A percentile compares a stretch with the other conserved stretches of the same genome.
Conservation (phyloP, 495 filamentous ascomycete genomes). For the Penicillium ucsense region DNA sequence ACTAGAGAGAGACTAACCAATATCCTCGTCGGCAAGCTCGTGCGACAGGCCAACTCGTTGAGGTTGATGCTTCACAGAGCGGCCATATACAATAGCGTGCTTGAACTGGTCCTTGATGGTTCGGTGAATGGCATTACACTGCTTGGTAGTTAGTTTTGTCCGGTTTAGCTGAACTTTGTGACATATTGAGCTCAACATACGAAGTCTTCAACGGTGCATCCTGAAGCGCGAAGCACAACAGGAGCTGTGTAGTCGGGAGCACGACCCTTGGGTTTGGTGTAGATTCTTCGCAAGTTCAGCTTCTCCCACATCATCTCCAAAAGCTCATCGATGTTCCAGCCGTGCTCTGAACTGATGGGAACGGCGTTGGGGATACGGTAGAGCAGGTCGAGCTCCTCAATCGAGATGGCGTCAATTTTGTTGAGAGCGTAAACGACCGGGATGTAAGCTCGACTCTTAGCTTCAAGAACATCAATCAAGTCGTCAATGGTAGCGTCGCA, state of each 20-base stretch:
- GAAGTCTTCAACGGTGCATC: slow-evolving; percentile 92
- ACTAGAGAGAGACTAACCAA: slow-evolving; percentile 53
- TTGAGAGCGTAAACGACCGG: slow-evolving; percentile 97
- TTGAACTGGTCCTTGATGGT: slow-evolving; percentile 95
- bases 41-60: slow-evolving; percentile 88
- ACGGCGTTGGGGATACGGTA: slow-evolving; percentile 96
- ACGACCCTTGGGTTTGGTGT: slow-evolving; percentile 97
- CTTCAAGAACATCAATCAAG: slow-evolving; percentile 91
- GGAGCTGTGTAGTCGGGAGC: slow-evolving; percentile 86
- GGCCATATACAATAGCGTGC: slow-evolving; percentile 89
- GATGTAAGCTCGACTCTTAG: slow-evolving; percentile 91
- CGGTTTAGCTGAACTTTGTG: neutral
- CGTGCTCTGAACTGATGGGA: slow-evolving; percentile 94
- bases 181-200: slow-evolving; percentile 43
- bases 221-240: slow-evolving; percentile 73
- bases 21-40: slow-evolving; percentile 92
- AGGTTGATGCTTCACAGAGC: slow-evolving; percentile 97
- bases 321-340: slow-evolving; percentile 96
- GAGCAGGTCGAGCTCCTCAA: slow-evolving; percentile 90
- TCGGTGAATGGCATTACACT: slow-evolving; percentile 97
- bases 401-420: slow-evolving; percentile 97
- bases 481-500: slow-evolving; percentile 92
- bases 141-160: slow-evolving; percentile 15
- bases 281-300: slow-evolving; percentile 79
- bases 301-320: slow-evolving; percentile 98